These are phyloP conservation scores for Acanthamoeba royreba DNA, from an alignment of 208 protist genomes.

Conservation along the genomic window DNA sequence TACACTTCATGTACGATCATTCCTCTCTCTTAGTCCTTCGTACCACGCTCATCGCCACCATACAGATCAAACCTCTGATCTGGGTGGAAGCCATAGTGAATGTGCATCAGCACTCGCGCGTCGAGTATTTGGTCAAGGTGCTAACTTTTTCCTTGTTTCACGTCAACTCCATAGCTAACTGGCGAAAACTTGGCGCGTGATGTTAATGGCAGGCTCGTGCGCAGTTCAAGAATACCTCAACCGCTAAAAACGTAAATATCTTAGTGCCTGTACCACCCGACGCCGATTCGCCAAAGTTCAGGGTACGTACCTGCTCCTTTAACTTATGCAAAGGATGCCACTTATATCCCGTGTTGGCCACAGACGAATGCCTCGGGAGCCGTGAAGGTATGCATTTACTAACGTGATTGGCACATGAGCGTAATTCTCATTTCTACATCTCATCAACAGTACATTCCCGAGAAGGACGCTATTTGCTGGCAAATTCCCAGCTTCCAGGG, in stretches of 20 bases:
- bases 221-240: conserved; percentile 90
- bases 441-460: conserved; percentile 91
- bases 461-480: conserved; percentile 95
- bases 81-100: conserved; percentile 86
- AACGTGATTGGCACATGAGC: not conserved
- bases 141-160: not conserved
- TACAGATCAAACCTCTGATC: conserved; percentile 85
- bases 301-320: conserved; percentile 59
- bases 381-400: not conserved
- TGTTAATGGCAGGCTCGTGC: conserved; percentile 69
- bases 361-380: not conserved
- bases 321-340: not conserved
- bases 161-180: not conserved
- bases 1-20: conserved; percentile 59
- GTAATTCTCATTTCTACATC: not conserved
- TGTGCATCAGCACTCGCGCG: conserved; percentile 87
- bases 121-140: conserved; percentile 91
- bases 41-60: not conserved
- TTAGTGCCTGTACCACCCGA: conserved; percentile 96
- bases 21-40: not conserved
- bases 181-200: not conserved
- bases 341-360: no score
- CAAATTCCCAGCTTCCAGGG: conserved; percentile 96
- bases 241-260: conserved; percentile 96
- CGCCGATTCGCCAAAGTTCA: conserved; percentile 94